Evolutionary conservation across 2,329 filamentous ascomycete genomes (phyloP).

Genomic region (Aspergillus caelatus): DNA sequence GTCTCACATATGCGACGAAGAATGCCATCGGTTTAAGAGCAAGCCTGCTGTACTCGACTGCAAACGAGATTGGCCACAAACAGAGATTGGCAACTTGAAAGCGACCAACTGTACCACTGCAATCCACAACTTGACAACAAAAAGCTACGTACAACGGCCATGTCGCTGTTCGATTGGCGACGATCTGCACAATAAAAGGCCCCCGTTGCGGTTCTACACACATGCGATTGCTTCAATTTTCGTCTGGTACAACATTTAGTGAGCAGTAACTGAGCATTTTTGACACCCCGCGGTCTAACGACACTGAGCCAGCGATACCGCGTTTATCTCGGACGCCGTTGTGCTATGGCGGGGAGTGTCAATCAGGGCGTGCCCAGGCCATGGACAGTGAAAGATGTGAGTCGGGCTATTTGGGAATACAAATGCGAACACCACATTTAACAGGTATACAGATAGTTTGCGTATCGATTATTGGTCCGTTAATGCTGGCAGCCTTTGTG

Average conservation of each 20-base stretch:
- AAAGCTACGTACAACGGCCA: background rate
- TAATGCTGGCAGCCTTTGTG: conserved; percentile 82
- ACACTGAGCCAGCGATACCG: background rate
- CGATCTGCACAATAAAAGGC: background rate
- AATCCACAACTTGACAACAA: background rate
- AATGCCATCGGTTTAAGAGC: background rate
- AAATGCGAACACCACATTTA: background rate
- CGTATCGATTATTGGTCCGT: conserved; percentile 73
- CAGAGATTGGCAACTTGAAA: no score
- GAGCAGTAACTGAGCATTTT: background rate
- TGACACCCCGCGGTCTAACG: background rate
- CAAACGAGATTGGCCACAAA: background rate
- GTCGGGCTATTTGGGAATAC: conserved; percentile 13
- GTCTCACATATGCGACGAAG: background rate
- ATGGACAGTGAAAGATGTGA: conserved; percentile 45
- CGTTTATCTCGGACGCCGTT: background rate
- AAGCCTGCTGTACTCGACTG: no score
- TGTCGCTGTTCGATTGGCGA: background rate
- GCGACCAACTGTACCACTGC: background rate
- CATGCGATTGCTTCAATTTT: background rate
- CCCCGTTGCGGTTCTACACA: background rate
- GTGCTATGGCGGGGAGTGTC: background rate
- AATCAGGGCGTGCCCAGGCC: background rate
- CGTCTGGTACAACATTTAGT: background rate
- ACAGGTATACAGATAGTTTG: conserved; percentile 71